Base-by-base conservation (phyloP, 2,329 filamentous ascomycete species). In the Purpureocillium takamizusanense region DNA sequence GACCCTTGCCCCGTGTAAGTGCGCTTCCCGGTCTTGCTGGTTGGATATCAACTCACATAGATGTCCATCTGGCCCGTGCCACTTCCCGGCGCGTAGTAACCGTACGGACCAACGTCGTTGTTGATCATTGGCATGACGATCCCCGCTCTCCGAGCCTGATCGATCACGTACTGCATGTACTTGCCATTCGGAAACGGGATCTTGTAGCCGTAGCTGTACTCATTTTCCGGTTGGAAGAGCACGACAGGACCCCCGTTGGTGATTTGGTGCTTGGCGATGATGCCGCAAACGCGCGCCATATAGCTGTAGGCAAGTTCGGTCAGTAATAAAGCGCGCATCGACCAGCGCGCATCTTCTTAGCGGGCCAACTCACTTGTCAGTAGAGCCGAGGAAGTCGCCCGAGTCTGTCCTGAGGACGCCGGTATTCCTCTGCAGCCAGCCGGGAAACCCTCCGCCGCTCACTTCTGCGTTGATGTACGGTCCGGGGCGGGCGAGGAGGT, bases 191-290 rank as follows among this genome's bases (percentile, higher is more conserved):
- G 81, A 46, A 82, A 85, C 1, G 60, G 56, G 3, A 72, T 62
- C 2, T 62, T 62, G 4, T 62, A 59, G 2, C 66, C 67, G 14
- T 64, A 59, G 1, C 73, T 78, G 52, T 90, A 89, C 55, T 92
- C 86, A 45, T 92, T 94, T 55, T 94, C 86, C 0, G 83, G 81
- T 55, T 94, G 86, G 31, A 83, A 72, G 2, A 90, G 62, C 42
- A 94, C 86, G 7, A 94, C 71, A 0, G 85, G 85, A 0, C 86
- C 86, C 0, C 83, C 86, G 37, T 89, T 85, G 1, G 84, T 90
- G 51, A 94, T 89, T 50, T 92, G 85, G 1, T 76, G 78, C 39
- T 78, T 75, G 4, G 85, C 82, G 46, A 94, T 81, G 8, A 80
- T 76, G 11, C 68, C 67, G 18, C 73, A 74, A 35, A 89, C 70